Evolutionary conservation across 1,284 basidiomycete species (phyloP), one percentile per base, ranked within the genome.

Genomic region (Psilocybe mexicana): DNA sequence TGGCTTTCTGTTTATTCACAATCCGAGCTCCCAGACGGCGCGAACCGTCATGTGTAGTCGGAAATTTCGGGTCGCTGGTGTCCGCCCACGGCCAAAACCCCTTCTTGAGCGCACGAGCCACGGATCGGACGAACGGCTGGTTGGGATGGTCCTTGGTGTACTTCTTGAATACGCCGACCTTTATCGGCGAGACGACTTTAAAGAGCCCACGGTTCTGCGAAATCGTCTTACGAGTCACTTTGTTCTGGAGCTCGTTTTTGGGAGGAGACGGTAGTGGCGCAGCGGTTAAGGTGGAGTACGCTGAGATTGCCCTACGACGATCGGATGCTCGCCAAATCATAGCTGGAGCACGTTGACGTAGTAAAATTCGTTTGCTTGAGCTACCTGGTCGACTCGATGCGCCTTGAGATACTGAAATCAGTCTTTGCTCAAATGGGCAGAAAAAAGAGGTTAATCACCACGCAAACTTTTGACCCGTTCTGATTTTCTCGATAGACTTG

Each of bases 1-100:
- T 50, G 38, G 44, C 54, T 60, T 64, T 50, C 18, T 18, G 18
- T 18, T 18, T 18, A 18, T 18, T 18, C 18, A 18, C 18, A 18
- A 18, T 18, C 18, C 18, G 18, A 18, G 18, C 18, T 18, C 18
- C 18, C 18, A 18, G 18, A 18, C 18, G 18, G 47, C 57, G 48
- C 45, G 72, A 67, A 48, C 66, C 66, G 52, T 75, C 69, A 48
- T 60, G 61, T 0, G 67, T 71, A 6, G 33, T 53, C 7, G 69
- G 67, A 48, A 64, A 67, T 0, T 54, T 62, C 1, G 52, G 38
- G 50, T 62, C 54, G 23, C 56, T 47, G 1, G 68, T 71, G 30
- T 69, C 59, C 3, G 74, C 74, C 57, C 56, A 76, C 0, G 72
- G 73, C 73, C 72, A 74, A 59, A 73, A 74, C 3, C 73, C 70